Base-by-base conservation (phyloP, 768 basidiomycete genomes). In the Plicaturopsis crispa region DNA sequence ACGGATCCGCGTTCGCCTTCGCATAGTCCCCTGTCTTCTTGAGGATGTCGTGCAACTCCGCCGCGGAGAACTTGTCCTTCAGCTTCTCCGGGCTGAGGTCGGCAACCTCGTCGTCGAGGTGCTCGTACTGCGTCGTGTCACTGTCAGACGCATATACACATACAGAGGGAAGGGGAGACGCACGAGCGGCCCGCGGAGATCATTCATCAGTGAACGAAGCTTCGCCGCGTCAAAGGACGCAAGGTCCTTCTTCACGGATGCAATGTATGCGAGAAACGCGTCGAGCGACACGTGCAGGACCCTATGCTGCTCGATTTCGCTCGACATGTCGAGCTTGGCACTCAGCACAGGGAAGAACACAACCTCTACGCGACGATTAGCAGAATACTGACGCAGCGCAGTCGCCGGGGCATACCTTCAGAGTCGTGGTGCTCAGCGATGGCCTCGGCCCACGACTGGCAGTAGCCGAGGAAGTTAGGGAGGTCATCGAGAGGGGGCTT, bases 401-500 rank as follows among this genome's bases (percentile, higher is more conserved):
- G 17, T 4, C 20, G 28, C 24, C n/a, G 40, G n/a, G 20, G 24
- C 22, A 36, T 8, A 44, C 43, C 62, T 48, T 67, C 65, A 20
- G 51, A 53, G 17, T 57, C 47, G 41, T 67, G 64, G 42, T 67
- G 65, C 4, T 50, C 47, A 14, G 51, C 56, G 18, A 69, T 57
- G 10, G 56, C 48, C 23, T 47, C 38, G 2, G 51, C 59, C 63
- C 64, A 67, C 4, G 62, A 60, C 37, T 58, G 50, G 39, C 61
- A 61, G 34, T 67, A 65, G 1, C 63, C 62, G 6, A 69, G 46
- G 39, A 67, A 67, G 46, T 67, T 67, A 22, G 43, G 35, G 16
- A 66, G 50, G 40, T 65, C 65, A 35, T 60, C 46, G 10, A 39
- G 41, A 0, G 65, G 65, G 1, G 61, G 62, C 13, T 58, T 43